Evolutionary conservation across 805 yeast species (phyloP), one percentile per base, ranked within the genome.

Genomic region (Candida nemodendra): DNA sequence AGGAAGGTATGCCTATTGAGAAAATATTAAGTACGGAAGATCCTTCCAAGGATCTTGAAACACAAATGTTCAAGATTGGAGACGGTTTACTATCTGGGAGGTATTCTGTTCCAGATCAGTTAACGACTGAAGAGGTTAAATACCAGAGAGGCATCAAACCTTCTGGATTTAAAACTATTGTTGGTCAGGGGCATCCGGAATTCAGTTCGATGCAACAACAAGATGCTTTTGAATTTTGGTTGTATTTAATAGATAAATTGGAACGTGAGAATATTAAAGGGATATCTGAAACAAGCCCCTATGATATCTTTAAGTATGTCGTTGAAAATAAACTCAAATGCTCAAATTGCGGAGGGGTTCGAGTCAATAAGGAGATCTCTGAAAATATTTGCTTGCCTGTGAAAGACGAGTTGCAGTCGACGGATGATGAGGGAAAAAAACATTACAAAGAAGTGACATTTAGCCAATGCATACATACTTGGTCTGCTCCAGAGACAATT

Each of bases 221-320:
- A 60, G 99, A 93, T 66, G 93, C 98, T 0, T 84, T 81, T 67
- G 99, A 93, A 59, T 93, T 89, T 56, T 74, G 89, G 62, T 62
- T 77, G 4, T 84, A 79, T 56, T 60, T 91, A 7, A 54, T 81
- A 19, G 84, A 81, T 39, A 72, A 76, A 45, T 59, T 89, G 18
- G 90, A 84, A 45, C 57, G 59, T 4, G 59, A 67, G 33, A 63
- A 73, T 21, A 60, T 66, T 0, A 45, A 48, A 11, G 46, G 59
- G 8, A 41, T 51, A 5, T 61, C 66, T 22, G 47, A 45, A 0
- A 65, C 66, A 18, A 32, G 34, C 14, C 79, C 87, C 1, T 74
- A 78, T 40, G 71, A 73, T 34, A 49, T 70, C 12, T 79, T 91
- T 53, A 78, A 79, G 49, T 91, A 83, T 57, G 68, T 77, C 13